Percentiles rank a stretch among this genome's conserved stretches.
Evolutionary conservation across 2,329 filamentous ascomycete genomes (phyloP).

Genomic region (Xylariaceae sp.): DNA sequence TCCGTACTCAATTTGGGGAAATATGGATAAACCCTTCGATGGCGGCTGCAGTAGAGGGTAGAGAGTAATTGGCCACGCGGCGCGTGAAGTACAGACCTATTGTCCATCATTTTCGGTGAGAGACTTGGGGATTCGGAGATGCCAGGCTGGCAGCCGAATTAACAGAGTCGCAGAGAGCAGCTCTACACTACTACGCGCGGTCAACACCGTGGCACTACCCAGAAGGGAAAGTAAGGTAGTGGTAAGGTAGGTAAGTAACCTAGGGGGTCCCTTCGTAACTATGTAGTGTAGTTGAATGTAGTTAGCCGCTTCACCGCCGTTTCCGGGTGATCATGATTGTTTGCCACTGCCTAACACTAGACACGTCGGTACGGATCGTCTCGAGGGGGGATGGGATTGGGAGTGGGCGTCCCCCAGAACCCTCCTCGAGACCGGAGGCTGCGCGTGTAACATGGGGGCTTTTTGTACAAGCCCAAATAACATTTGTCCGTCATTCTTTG

Average conservation of each 20-base stretch:
- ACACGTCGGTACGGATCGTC: background rate
- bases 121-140: slow-evolving; percentile 10
- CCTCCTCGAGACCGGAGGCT: background rate
- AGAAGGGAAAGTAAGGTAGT: background rate
- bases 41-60: background rate
- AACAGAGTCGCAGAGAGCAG: background rate
- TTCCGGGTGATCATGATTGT: background rate
- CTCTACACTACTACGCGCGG: background rate
- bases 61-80: background rate
- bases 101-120: slow-evolving; percentile 13
- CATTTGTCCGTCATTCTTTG: background rate
- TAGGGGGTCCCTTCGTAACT: background rate
- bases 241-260: background rate
- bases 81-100: background rate
- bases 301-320: background rate
- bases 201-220: background rate
- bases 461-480: background rate
- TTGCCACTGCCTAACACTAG: background rate
- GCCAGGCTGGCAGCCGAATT: slow-evolving; percentile 5
- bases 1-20: too few relatives aligned
- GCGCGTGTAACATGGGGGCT: background rate
- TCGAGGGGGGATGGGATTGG: background rate
- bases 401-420: too few relatives aligned
- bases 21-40: background rate
- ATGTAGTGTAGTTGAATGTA: background rate